Evolutionary conservation across 108 stramenopile genomes (phyloP), one percentile per base, ranked within the genome.

Genomic region (Chaetoceros muelleri): DNA sequence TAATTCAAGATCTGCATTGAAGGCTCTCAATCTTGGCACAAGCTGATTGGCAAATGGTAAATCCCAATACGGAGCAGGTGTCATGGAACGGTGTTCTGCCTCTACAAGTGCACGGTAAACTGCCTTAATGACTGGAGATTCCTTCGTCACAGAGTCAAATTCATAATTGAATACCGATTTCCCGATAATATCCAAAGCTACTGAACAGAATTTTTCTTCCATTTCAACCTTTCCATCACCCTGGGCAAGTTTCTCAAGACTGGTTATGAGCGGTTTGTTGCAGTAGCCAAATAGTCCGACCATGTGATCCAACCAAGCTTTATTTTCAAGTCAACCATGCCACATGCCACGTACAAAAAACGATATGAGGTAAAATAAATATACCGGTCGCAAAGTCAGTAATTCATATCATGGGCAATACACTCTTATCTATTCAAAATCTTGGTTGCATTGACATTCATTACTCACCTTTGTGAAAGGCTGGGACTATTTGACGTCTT

Each of bases 61-160:
- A 49, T 95, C 77, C 96, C 96, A 97, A 75, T 97, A 97, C 1
- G 96, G 96, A 5, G 87, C 83, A 17, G 94, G 94, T 13, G 93
- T 95, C 86, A 87, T 94, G 27, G 80, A 82, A 19, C 96, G 74
- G 76, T 97, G 96, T 60, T 95, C 94, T 1, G 91, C 94, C 67
- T 97, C 96, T 27, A 92, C 82, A 19, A 97, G 69, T 3, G 95
- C 88, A 28, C 79, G 80, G 70, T 95, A 94, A 10, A 95, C 96
- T 3, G 95, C 90, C 72, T 82, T 90, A 58, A 97, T 78, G 19
- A 97, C 90, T 1, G 88, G 90, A 23, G 71, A 73, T 64, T 92
- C 89, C 22, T 81, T 64, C 5, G 85, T 90, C 0, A 94, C 93
- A 40, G 78, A 81, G 21, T 90, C 95, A 65, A 97, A 97, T 2